A percentile compares a stretch with the other conserved stretches of the same genome.
Conservation (phyloP, 352 stramenopile genomes). For the Elongisporangium undulatum region DNA sequence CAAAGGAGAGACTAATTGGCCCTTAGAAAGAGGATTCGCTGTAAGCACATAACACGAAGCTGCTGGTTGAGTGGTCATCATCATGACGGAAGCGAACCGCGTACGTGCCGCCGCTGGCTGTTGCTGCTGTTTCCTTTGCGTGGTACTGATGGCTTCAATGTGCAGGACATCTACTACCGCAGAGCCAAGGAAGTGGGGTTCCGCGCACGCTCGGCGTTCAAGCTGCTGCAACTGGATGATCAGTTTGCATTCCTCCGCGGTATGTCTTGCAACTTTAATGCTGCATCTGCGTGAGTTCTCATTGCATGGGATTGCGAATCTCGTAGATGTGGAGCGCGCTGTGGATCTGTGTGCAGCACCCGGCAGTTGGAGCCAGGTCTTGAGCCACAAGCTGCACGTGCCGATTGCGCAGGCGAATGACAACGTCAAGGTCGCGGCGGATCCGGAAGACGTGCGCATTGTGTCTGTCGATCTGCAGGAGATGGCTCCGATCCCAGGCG, state of each 20-base stretch:
- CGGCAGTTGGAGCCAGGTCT: slow-evolving; percentile 98
- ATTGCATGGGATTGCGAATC: neutral
- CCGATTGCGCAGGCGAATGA: slow-evolving; percentile 13
- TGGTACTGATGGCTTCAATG: neutral
- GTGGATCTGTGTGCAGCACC: slow-evolving; percentile 99
- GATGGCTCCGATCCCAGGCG: slow-evolving; percentile 97
- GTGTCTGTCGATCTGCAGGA: slow-evolving; percentile 99
- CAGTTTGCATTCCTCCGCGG: slow-evolving; percentile 94
- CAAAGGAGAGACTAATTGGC: no score
- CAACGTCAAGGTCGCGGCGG: slow-evolving; percentile 15
- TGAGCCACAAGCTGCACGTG: slow-evolving; percentile 88
- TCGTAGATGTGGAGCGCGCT: slow-evolving; percentile 77
- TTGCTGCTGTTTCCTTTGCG: neutral
- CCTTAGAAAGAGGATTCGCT: no score
- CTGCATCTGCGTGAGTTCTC: no score
- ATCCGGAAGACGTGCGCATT: slow-evolving; percentile 68
- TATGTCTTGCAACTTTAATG: slow-evolving; percentile 5
- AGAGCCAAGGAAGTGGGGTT: slow-evolving; percentile 96
- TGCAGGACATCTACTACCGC: slow-evolving; percentile 88
- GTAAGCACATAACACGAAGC: no score
- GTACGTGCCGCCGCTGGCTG: neutral
- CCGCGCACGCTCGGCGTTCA: slow-evolving; percentile 97
- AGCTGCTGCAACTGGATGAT: slow-evolving; percentile 98
- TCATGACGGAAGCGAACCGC: no score
- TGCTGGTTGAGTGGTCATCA: no score